These are phyloP conservation scores for Yarrowia porcina DNA, from an alignment of 805 yeast genomes.

Conservation along the genomic window DNA sequence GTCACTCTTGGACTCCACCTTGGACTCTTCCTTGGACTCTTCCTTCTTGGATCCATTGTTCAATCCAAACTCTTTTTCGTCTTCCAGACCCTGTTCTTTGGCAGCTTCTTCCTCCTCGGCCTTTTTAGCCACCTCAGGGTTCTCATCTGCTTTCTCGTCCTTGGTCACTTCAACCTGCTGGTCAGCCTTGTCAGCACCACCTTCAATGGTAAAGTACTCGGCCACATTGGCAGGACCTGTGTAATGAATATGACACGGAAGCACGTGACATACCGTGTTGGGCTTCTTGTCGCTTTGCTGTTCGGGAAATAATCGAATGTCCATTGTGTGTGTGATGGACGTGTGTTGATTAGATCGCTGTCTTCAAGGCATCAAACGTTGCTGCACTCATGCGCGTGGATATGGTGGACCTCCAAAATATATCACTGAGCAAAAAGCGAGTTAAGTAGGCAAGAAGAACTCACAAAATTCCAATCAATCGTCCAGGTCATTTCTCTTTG, in stretches of 20 bases:
- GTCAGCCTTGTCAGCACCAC: neutral
- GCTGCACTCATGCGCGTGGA: neutral
- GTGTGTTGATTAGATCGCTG: neutral
- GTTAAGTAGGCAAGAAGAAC: too few relatives aligned
- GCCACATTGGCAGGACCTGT: constrained; percentile 33
- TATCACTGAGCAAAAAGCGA: too few relatives aligned
- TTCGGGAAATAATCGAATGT: constrained; percentile 5
- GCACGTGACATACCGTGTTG: constrained; percentile 30
- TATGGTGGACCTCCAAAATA: neutral
- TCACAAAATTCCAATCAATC: neutral
- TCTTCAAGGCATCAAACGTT: neutral
- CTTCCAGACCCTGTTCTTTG: neutral
- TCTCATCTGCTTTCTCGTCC: constrained; percentile 12
- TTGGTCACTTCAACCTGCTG: neutral
- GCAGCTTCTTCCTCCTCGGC: neutral
- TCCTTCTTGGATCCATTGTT: neutral
- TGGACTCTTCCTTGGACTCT: neutral
- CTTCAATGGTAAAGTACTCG: constrained; percentile 29
- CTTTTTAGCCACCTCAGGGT: neutral
- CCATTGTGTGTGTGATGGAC: neutral
- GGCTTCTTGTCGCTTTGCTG: constrained; percentile 1
- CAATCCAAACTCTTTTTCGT: neutral
- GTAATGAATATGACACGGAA: constrained; percentile 35
- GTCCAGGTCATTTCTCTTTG: too few relatives aligned
- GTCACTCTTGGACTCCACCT: neutral